Evolutionary conservation across 441 rosid genomes (phyloP).

Genomic region (Euphorbia schlechtendalii): DNA sequence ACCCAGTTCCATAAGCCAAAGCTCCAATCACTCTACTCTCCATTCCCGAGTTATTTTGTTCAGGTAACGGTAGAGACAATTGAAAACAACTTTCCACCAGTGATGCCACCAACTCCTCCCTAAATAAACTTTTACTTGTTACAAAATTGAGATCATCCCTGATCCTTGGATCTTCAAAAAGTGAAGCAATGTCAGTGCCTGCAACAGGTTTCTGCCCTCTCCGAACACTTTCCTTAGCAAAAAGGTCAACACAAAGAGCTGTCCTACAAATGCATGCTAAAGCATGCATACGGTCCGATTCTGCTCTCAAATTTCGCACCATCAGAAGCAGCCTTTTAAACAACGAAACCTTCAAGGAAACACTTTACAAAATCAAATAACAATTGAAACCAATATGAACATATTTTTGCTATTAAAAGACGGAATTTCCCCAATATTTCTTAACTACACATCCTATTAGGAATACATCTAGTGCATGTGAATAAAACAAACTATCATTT

Average conservation of each 20-base stretch:
- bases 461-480: not conserved
- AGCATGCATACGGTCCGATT: conserved; percentile 99
- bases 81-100: conserved; percentile 99
- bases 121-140: conserved; percentile 78
- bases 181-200: conserved; percentile 96
- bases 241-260: conserved; percentile 97
- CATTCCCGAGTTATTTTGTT: conserved; percentile 87
- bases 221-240: conserved; percentile 92
- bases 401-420: not conserved
- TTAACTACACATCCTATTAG: not conserved
- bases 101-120: conserved; percentile 96
- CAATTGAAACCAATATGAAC: conserved; percentile 3
- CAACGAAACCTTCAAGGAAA: conserved; percentile 71
- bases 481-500: not conserved
- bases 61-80: conserved; percentile 92
- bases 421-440: not conserved
- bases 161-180: conserved; percentile 85
- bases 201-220: conserved; percentile 98
- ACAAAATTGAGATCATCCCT: conserved; percentile 83
- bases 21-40: conserved; percentile 99
- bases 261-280: conserved; percentile 97
- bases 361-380: conserved; percentile 21
- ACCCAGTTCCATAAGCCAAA: conserved; percentile 98
- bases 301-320: conserved; percentile 98
- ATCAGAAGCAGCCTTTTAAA: conserved; percentile 92